Evolutionary conservation across 2,329 filamentous ascomycete species (phyloP).

Genomic region (Lecanicillium sp.): DNA sequence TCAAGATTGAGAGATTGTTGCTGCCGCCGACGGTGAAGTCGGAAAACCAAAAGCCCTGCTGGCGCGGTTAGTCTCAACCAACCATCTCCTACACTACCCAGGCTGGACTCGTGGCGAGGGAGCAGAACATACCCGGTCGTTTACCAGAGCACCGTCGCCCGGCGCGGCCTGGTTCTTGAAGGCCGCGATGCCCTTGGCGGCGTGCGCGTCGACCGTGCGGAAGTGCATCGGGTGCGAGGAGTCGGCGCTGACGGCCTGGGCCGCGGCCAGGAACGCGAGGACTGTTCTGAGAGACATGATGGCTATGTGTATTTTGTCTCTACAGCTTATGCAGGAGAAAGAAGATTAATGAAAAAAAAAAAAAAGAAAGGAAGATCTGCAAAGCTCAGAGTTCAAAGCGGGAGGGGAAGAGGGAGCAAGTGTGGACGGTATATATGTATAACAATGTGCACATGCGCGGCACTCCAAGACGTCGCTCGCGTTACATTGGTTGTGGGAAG

Average conservation of each 20-base stretch:
- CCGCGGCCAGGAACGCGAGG: slow-evolving; percentile 12
- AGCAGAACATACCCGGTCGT: slow-evolving; percentile 14
- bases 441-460: too few species aligned
- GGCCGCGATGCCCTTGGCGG: slow-evolving; percentile 12
- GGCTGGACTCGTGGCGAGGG: too few species aligned
- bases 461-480: too few species aligned
- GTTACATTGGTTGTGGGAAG: slow-evolving; percentile 4
- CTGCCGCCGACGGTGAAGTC: slow-evolving; percentile 18
- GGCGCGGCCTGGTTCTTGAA: slow-evolving; percentile 8
- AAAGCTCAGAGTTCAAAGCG: too few species aligned
- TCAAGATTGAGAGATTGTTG: slow-evolving; percentile 17
- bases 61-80: not conserved
- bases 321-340: too few species aligned
- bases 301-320: not conserved
- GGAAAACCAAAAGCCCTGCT: slow-evolving; percentile 20
- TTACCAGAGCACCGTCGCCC: slow-evolving; percentile 7
- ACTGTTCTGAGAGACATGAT: slow-evolving; percentile 15
- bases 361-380: not conserved
- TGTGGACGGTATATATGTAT: not conserved
- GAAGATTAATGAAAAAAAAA: not conserved
- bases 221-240: slow-evolving; percentile 16
- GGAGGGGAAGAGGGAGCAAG: not conserved
- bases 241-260: slow-evolving; percentile 14
- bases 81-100: too few species aligned
- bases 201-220: slow-evolving; percentile 14